Conservation (phyloP, 768 basidiomycete genomes). For the Mrakia hoshinonis region DNA sequence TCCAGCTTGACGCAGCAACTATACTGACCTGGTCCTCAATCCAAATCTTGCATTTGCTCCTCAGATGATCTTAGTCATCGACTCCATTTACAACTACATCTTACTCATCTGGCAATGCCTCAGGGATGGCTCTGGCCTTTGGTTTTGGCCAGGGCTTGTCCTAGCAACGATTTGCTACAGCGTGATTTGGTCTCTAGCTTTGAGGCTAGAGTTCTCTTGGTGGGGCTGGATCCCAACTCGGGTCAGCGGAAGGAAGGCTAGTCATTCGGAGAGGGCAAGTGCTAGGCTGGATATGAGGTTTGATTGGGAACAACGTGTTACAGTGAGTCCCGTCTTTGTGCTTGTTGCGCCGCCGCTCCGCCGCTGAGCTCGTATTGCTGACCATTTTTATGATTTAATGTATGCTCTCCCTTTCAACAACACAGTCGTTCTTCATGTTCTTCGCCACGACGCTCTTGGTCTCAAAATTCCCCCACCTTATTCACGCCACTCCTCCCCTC, state of each 20-base stretch:
- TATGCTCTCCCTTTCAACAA: not conserved
- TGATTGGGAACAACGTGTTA: not conserved
- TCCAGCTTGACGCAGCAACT: too few relatives aligned
- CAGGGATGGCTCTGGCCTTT: not conserved
- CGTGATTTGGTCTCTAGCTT: not conserved
- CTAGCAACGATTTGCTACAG: not conserved
- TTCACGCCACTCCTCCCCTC: not conserved
- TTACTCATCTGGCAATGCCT: not conserved
- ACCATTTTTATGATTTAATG: too few relatives aligned
- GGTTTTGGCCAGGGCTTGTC: not conserved
- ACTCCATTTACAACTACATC: not conserved
- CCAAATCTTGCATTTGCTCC: too few relatives aligned
- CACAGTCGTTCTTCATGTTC: not conserved
- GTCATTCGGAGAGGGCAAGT: not conserved
- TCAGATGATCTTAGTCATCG: not conserved
- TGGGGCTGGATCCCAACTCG: not conserved
- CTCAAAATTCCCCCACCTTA: not conserved
- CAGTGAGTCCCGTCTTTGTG: not conserved
- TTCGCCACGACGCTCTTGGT: not conserved
- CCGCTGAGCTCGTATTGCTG: not conserved
- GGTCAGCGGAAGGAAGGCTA: slow-evolving; percentile 1
- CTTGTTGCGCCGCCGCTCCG: not conserved
- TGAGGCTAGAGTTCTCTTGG: not conserved
- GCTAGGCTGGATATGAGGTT: not conserved
- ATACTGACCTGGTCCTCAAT: too few relatives aligned